Evolutionary conservation across 2,329 filamentous ascomycete species (phyloP), one percentile per base, ranked within the genome.

Genomic region (Teratosphaeriaceae sp.): DNA sequence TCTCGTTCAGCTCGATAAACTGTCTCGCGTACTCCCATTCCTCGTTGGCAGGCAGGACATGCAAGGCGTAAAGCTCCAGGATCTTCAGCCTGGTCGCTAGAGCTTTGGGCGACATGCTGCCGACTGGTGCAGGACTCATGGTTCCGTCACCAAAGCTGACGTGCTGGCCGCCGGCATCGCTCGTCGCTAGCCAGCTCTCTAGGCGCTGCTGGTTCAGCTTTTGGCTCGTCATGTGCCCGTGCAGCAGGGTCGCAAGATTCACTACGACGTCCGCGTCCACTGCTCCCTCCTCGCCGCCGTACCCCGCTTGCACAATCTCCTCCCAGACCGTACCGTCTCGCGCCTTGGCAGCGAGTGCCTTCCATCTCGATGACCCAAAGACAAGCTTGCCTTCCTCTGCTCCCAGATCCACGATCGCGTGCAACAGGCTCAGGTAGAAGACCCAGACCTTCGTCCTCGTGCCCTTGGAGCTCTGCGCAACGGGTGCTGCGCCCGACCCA

Each of bases 361-460:
- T 83, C 86, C 89, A 98, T 62, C 87, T 82, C 58, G 85, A 80
- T 40, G 80, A 81, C 3, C 92, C 92, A 68, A 97, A 94, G 11
- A 83, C 78, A 40, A 83, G 79, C 69, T 92, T 95, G 38, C 90
- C 92, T 64, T 96, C 89, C 53, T 95, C 87, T 1, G 85, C 75
- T 43, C 88, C 88, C 60, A 97, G 73, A 59, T 97, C 90, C 26
- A 94, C 73, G 50, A 96, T 84, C 29, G 88, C 85, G 68, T 96
- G 95, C 49, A 97, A 73, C 39, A 96, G 84, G 15, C 89, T 95
- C 52, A 97, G 76, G 63, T 97, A 98, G 57, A 98, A 75, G 65
- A 88, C 95, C 92, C 92, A 98, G 50, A 97, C 84, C 67, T 97
- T 98, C 64, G 95, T 84, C 52, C 89, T 76, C 44, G 87, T 92